Evolutionary conservation across 768 basidiomycete genomes (phyloP), one percentile per base, ranked within the genome.

Genomic region (Neoboletus brunneissimus): DNA sequence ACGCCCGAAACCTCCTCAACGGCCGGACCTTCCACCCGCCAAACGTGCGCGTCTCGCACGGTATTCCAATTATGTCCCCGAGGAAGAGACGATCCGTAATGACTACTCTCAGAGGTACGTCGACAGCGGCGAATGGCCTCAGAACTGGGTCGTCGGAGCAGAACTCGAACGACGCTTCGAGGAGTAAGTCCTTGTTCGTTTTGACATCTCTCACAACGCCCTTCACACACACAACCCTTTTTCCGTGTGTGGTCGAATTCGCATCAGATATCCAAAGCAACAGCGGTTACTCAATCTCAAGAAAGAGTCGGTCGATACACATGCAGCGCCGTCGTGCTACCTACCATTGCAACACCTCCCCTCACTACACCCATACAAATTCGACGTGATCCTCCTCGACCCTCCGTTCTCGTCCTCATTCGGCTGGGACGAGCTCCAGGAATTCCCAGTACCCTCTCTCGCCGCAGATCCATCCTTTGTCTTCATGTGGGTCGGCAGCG

Each of bases 81-180:
- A 94, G 58, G 96, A 99, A 68, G 96, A 99, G 71, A 98, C 94
- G 0, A 90, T 99, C 43, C 81, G 97, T 47, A 98, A 97, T 64
- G 95, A 99, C 75, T 94, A 95, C 67, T 91, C 89, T 0, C 88
- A 89, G 71, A 77, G 88, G 60, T 98, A 96, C 71, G 93, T 95
- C 34, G 87, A 91, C 64, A 82, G 89, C 2, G 95, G 94, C 11
- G 89, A 91, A 60, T 94, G 94, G 87, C 92, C 94, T 2, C 94
- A 96, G 73, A 87, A 97, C 65, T 92, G 87, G 84, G 89, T 99
- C 10, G 75, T 93, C 9, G 95, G 94, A 22, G 90, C 92, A 6
- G 90, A 89, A 58, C 89, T 90, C 13, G 90, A 93, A 49, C 85
- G 83, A 55, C 83, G 94, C 3, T 98, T 97, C 63, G 88, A 92